Evolutionary conservation across 768 basidiomycete species (phyloP), one percentile per base, ranked within the genome.

Genomic region (Mycena venus): DNA sequence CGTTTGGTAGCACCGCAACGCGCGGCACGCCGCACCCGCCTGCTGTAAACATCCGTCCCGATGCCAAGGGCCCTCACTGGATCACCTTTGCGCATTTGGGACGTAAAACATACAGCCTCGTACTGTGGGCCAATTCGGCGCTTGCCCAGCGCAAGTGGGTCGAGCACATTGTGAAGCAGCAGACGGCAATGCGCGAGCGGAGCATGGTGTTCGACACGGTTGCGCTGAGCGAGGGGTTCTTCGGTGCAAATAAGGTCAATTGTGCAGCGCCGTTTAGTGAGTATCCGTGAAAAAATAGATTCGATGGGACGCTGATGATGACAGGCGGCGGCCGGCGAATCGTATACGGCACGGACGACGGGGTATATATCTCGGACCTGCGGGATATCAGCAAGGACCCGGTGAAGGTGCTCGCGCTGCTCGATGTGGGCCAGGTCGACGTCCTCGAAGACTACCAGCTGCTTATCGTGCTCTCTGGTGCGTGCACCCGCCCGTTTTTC

Each of bases 271-370:
- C 92, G 19, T 92, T 88, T 75, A 91, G 98, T 99, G 80, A 86
- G 96, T 92, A 68, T 32, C 31, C 62, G 23, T 4, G 56, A 34
- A 68, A 63, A 21, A n/a, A n/a, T n/a, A n/a, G n/a, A n/a, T n/a
- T n/a, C n/a, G 31, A 40, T 75, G 12, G 29, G 67, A 53, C 72
- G n/a, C 19, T 56, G 55, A 56, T 49, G 11, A 23, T 59, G 61
- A 40, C 82, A 98, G 97, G 90, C 79, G 90, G 90, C 68, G 98
- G 96, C 15, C 87, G 94, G 78, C 90, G 93, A 68, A 92, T 98
- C 77, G 97, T 95, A 11, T 99, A 97, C 83, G 98, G 98, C n/a
- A 98, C 98, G 5, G 95, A 97, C 79, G 97, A 99, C 76, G 98
- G 98, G 29, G 94, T 99, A 29, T 99, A 99, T 81, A 89, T 99